Percentiles rank a stretch among this genome's conserved stretches.
Conservation (phyloP, 352 stramenopile genomes). For the Globisporangium recalcitrans region DNA sequence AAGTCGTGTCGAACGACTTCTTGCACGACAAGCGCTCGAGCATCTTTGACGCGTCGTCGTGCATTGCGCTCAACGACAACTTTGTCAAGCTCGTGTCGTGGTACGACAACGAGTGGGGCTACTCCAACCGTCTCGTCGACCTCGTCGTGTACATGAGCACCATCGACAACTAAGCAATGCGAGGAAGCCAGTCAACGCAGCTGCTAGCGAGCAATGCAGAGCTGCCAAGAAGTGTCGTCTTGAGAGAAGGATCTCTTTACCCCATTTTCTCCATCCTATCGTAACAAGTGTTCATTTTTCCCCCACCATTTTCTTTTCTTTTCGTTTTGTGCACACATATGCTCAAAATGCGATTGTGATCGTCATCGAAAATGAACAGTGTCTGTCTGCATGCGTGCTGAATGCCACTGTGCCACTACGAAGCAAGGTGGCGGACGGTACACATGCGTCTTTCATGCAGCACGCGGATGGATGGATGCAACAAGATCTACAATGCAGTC, state of each 20-base stretch:
- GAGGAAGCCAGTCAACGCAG: not conserved
- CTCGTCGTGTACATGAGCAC: slow-evolving; percentile 44
- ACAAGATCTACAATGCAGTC: too few relatives aligned
- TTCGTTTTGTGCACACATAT: not conserved
- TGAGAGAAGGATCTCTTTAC: not conserved
- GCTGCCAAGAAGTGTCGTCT: not conserved
- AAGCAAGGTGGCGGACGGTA: too few relatives aligned
- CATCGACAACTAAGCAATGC: slow-evolving; percentile 35
- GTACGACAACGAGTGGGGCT: slow-evolving; percentile 95
- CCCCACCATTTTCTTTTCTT: not conserved
- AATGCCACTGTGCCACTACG: too few relatives aligned
- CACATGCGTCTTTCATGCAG: too few relatives aligned
- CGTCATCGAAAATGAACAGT: too few relatives aligned
- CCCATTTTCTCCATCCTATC: slow-evolving; percentile 2
- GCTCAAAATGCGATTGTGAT: not conserved
- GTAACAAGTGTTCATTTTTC: slow-evolving; percentile 6
- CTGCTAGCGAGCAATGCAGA: not conserved
- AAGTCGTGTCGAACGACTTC: slow-evolving; percentile 97
- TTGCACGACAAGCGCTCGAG: slow-evolving; percentile 92
- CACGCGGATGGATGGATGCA: too few relatives aligned
- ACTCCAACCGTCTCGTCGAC: slow-evolving; percentile 88
- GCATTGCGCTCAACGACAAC: slow-evolving; percentile 92
- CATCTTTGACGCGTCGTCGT: slow-evolving; percentile 94
- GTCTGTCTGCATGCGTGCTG: too few relatives aligned
- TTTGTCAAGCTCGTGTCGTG: slow-evolving; percentile 96